These are phyloP conservation scores for Larix kaempferi DNA, from an alignment of 75 land plant genomes.

Conservation along the genomic window DNA sequence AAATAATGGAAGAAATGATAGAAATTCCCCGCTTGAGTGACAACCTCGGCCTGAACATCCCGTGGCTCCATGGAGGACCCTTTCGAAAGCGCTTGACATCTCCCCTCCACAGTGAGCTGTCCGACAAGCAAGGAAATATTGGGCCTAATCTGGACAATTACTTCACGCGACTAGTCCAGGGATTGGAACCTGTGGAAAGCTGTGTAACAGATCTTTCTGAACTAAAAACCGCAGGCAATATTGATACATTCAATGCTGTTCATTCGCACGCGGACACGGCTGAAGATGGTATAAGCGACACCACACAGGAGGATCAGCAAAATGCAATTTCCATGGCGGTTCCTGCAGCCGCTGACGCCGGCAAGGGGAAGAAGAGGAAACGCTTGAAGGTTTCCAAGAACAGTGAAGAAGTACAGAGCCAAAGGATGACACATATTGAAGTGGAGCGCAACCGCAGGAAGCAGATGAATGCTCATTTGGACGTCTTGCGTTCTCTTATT, in stretches of 20 bases:
- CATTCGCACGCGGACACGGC: not conserved
- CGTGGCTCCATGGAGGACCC: not conserved
- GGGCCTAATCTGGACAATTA: not conserved
- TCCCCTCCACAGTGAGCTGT: not conserved
- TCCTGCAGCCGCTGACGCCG: not conserved
- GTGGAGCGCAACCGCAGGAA: conserved; percentile 71
- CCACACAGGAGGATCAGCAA: conserved; percentile 4
- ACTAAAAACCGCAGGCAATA: not conserved
- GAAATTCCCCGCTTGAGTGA: not conserved
- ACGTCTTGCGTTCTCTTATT: conserved; percentile 64
- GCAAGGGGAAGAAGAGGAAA: conserved; percentile 28
- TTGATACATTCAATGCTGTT: not conserved
- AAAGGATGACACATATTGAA: conserved; percentile 72
- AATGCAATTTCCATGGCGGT: not conserved
- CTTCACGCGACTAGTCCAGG: not conserved
- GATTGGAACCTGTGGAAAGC: not conserved
- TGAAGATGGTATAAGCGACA: conserved; percentile 7
- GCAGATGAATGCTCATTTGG: conserved; percentile 73
- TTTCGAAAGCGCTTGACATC: conserved; percentile 7
- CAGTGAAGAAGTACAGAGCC: conserved; percentile 64
- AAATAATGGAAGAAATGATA: conserved; percentile 3
- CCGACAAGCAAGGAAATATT: not conserved
- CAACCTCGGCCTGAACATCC: not conserved
- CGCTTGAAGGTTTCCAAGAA: conserved; percentile 35
- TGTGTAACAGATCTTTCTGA: conserved; percentile 3